Percentiles rank a stretch among this genome's conserved stretches.
Conservation (phyloP, 345 rosid genomes). For the Brassica napus region Da-Ae NC_063445.1:44257001-44257500, state of each 20-base stretch:
- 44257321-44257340: constrained; percentile 21
- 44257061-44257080: background rate
- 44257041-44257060: background rate
- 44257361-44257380: background rate
- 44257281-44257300: constrained; percentile 26
- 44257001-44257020: background rate
- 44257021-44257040: background rate
- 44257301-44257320: constrained; percentile 24
- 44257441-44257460: constrained; percentile 82
- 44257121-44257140: constrained; percentile 11
- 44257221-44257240: background rate
- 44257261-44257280: constrained; percentile 24
- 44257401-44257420: constrained; percentile 77
- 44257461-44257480: constrained; percentile 70
- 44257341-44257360: background rate
- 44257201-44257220: constrained; percentile 6
- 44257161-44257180: background rate
- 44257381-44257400: background rate
- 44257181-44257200: background rate
- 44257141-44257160: constrained; percentile 1
- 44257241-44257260: background rate
- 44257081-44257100: background rate
- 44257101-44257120: background rate
- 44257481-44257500: constrained; percentile 43
- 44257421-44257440: constrained; percentile 63